Conservation (phyloP, 2,329 filamentous ascomycete species). For the Thelonectria rubi region DNA sequence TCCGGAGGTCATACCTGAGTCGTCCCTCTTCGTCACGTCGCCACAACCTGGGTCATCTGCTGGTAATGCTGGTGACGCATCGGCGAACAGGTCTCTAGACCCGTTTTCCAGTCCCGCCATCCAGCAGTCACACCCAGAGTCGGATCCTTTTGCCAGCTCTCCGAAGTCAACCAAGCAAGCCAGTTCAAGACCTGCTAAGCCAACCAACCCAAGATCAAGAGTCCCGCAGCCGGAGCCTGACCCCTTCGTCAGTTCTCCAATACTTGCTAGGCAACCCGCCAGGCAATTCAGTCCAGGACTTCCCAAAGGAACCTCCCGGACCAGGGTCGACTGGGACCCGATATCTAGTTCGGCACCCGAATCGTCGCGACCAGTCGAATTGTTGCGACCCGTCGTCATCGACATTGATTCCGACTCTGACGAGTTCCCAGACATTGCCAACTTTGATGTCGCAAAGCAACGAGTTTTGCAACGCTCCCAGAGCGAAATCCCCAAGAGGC, state of each 20-base stretch:
- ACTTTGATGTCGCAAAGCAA: conserved; percentile 50
- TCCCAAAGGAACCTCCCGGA: too few relatives aligned
- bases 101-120: too few relatives aligned
- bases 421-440: conserved; percentile 58
- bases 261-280: conserved; percentile 11
- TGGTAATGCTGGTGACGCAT: too few relatives aligned
- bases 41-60: too few relatives aligned
- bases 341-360: conserved; percentile 65
- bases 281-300: conserved; percentile 18
- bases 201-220: background rate
- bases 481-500: conserved; percentile 42
- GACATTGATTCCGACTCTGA: conserved; percentile 53
- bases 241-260: conserved; percentile 32
- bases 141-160: conserved; percentile 51
- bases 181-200: conserved; percentile 12
- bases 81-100: too few relatives aligned
- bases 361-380: conserved; percentile 28
- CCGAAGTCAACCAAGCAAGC: conserved; percentile 12
- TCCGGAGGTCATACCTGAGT: background rate
- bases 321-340: conserved; percentile 54
- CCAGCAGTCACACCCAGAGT: conserved; percentile 19
- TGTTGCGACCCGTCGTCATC: conserved; percentile 43
- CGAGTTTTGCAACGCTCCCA: conserved; percentile 44
- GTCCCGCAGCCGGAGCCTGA: conserved; percentile 21
- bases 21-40: too few relatives aligned